These are phyloP conservation scores for Flaveria ramosissima DNA, from an alignment of 129 eudicot genomes.

Conservation along the genomic window DNA sequence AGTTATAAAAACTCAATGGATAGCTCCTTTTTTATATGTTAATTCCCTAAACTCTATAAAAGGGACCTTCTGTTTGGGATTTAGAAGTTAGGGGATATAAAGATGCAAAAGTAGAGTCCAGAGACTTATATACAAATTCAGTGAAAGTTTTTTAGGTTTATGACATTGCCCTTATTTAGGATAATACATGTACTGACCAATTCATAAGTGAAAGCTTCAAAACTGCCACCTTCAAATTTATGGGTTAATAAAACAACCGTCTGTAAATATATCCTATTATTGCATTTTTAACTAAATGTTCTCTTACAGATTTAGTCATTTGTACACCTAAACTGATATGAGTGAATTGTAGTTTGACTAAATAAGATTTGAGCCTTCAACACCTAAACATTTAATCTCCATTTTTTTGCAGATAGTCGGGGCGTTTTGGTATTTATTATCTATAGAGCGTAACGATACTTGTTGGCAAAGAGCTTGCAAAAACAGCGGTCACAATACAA, in stretches of 20 bases:
- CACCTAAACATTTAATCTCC: neutral
- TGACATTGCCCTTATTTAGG: neutral
- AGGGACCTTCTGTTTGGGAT: neutral
- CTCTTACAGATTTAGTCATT: neutral
- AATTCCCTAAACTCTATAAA: neutral
- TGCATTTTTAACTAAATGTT: neutral
- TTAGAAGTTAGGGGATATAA: neutral
- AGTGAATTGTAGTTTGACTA: neutral
- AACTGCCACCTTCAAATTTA: neutral
- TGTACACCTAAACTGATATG: neutral
- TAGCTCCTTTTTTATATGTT: neutral
- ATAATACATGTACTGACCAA: neutral
- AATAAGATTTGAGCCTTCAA: slow-evolving; percentile 8
- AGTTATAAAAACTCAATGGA: neutral
- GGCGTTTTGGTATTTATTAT: slow-evolving; percentile 81
- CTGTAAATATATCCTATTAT: neutral
- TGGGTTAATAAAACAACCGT: neutral
- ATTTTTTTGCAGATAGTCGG: slow-evolving; percentile 82
- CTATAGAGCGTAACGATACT: slow-evolving; percentile 74
- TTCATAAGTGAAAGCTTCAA: neutral
- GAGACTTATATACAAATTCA: neutral
- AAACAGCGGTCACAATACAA: slow-evolving; percentile 28
- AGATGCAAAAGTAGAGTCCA: neutral
- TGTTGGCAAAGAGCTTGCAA: slow-evolving; percentile 85
- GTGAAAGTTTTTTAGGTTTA: neutral